Conservation (phyloP, 768 basidiomycete genomes). For the Suillus discolor region DNA sequence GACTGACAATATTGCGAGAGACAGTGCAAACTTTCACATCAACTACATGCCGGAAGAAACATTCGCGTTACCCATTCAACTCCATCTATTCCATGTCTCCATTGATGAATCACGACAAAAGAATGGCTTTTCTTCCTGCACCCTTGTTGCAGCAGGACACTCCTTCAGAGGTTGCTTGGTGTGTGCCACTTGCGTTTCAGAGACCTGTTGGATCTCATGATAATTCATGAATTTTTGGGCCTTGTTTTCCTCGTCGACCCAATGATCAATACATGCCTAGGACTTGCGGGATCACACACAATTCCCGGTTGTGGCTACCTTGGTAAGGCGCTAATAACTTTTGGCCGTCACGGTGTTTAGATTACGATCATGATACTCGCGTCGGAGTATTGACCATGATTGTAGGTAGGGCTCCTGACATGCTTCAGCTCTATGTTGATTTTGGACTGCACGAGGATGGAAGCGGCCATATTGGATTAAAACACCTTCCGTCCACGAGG, state of each 20-base stretch:
- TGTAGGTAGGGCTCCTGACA: neutral
- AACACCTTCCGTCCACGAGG: slow-evolving; percentile 71
- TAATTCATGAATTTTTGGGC: slow-evolving; percentile 51
- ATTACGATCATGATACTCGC: neutral
- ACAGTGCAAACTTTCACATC: slow-evolving; percentile 35
- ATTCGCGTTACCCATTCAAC: slow-evolving; percentile 48
- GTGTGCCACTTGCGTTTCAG: slow-evolving; percentile 43
- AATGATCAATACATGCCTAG: slow-evolving; percentile 43
- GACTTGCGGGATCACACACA: neutral
- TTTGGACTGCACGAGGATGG: slow-evolving; percentile 45
- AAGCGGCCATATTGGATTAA: slow-evolving; percentile 52
- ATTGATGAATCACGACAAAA: slow-evolving; percentile 44
- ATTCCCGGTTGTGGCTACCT: slow-evolving; percentile 42
- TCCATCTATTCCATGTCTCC: slow-evolving; percentile 46
- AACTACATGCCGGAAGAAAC: slow-evolving; percentile 58
- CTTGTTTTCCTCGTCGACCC: slow-evolving; percentile 80
- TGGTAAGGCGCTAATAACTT: slow-evolving; percentile 51
- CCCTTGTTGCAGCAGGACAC: slow-evolving; percentile 74
- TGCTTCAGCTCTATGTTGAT: slow-evolving; percentile 53
- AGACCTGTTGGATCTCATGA: slow-evolving; percentile 3
- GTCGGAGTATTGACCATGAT: neutral
- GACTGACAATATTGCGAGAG: neutral
- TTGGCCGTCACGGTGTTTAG: slow-evolving; percentile 61
- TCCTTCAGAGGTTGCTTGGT: slow-evolving; percentile 81
- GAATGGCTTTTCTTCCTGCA: slow-evolving; percentile 52